Percentiles rank a stretch among this genome's conserved stretches.
phyloP scores from a whole-genome alignment of 805 yeast species.

The Schizosaccharomyces cryophilus region DNA sequence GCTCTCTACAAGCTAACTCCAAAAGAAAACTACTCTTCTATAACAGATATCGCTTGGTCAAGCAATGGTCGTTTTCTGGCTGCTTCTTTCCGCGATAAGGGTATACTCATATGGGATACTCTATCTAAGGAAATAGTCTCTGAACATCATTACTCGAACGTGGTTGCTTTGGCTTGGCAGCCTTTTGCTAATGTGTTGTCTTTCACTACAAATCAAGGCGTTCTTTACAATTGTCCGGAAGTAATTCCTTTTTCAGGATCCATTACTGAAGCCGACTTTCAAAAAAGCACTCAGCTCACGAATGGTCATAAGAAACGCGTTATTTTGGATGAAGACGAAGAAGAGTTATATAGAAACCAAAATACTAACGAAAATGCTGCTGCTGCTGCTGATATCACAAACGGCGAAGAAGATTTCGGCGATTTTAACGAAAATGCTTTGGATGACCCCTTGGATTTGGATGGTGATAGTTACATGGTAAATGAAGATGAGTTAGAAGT shows the following conservation, averaged over 20 bases:
- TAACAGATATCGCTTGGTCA: conserved; percentile 34
- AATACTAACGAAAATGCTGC: conserved; percentile 7
- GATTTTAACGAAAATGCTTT: conserved; percentile 17
- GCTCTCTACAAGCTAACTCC: conserved; percentile 4
- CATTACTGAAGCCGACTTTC: background rate
- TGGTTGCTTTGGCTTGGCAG: conserved; percentile 22
- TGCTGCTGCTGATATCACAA: conserved; percentile 9
- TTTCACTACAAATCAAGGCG: conserved; percentile 14
- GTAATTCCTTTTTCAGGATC: conserved; percentile 8
- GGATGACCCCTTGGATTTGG: conserved; percentile 41
- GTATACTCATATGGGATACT: conserved; percentile 33
- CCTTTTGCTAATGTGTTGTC: conserved; percentile 14
- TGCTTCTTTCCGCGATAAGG: conserved; percentile 20
- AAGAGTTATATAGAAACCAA: conserved; percentile 8
- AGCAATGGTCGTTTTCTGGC: conserved; percentile 40
- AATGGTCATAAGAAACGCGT: background rate
- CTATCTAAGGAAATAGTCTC: conserved; percentile 14
- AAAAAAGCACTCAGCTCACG: background rate
- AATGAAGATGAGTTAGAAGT: conserved; percentile 1
- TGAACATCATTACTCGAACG: conserved; percentile 11
- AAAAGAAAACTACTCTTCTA: conserved; percentile 12
- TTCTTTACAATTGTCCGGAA: conserved; percentile 10
- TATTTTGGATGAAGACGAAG: conserved; percentile 9
- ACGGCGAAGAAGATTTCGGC: conserved; percentile 11
- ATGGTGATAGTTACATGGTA: conserved; percentile 17